A percentile compares a stretch with the other conserved stretches of the same genome.
Evolutionary conservation across 2,329 filamentous ascomycete genomes (phyloP).

Genomic region (Bipolaris victoriae): DNA sequence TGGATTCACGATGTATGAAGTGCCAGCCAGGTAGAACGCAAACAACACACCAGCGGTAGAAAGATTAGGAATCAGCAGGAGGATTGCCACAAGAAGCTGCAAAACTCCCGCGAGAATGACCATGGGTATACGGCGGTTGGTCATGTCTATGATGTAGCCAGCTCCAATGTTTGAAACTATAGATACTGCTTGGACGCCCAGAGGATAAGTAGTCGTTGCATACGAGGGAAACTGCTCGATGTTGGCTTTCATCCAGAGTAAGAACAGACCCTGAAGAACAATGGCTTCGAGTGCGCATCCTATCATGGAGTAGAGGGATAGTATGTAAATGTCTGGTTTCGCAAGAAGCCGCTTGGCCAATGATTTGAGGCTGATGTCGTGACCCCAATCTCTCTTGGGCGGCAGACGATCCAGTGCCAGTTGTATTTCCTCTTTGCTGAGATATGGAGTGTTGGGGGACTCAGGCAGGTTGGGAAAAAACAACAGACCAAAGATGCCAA

Average conservation of each 20-base stretch:
- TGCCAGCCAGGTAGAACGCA: slow-evolving; percentile 50
- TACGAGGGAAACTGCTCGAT: slow-evolving; percentile 42
- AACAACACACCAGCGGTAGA: slow-evolving; percentile 45
- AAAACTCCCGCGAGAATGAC: slow-evolving; percentile 42
- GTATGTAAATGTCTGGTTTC: slow-evolving; percentile 46
- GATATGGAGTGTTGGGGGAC: slow-evolving; percentile 29
- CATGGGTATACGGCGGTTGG: slow-evolving; percentile 46
- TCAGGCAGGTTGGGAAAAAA: slow-evolving; percentile 40
- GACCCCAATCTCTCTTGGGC: slow-evolving; percentile 31
- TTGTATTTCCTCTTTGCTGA: slow-evolving; percentile 35
- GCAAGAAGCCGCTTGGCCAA: slow-evolving; percentile 30
- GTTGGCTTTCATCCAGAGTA: slow-evolving; percentile 35
- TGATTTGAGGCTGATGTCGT: slow-evolving; percentile 34
- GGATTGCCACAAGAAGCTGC: slow-evolving; percentile 43
- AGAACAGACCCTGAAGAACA: slow-evolving; percentile 34
- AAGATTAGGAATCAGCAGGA: slow-evolving; percentile 44
- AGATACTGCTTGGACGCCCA: slow-evolving; percentile 62
- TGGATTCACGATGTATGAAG: slow-evolving; percentile 51
- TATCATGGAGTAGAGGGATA: slow-evolving; percentile 49
- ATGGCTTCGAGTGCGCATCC: slow-evolving; percentile 48
- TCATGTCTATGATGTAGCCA: slow-evolving; percentile 49
- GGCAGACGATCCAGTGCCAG: slow-evolving; percentile 35
- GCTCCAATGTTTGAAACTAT: slow-evolving; percentile 57
- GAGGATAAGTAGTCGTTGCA: slow-evolving; percentile 64
- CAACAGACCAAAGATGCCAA: slow-evolving; percentile 37